Evolutionary conservation across 2,329 filamentous ascomycete species (phyloP).

Genomic region (Aspergillus sp.): DNA sequence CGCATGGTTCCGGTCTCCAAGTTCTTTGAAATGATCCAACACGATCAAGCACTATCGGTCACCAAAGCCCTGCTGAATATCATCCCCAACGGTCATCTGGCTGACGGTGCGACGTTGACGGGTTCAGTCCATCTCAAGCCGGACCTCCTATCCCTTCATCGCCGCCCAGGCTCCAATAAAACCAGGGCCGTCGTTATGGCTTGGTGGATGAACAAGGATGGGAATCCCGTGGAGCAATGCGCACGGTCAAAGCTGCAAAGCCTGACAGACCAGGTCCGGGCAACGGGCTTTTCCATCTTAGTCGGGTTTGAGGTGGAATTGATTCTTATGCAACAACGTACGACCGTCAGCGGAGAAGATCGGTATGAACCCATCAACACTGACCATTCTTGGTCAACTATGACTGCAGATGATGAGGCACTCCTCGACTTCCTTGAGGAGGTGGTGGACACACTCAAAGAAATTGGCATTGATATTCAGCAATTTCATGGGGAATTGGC

Average conservation of each 20-base stretch:
- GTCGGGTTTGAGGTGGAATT: too few relatives aligned
- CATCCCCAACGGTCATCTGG: neutral
- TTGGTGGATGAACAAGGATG: neutral
- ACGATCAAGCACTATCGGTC: neutral
- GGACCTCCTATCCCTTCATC: neutral
- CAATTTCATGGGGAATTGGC: too few relatives aligned
- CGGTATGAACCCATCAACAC: too few relatives aligned
- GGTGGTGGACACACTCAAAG: too few relatives aligned
- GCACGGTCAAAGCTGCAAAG: neutral
- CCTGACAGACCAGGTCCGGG: neutral
- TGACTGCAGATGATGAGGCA: too few relatives aligned
- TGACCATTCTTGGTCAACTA: too few relatives aligned
- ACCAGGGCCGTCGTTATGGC: neutral
- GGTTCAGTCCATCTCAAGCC: neutral
- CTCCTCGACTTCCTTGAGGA: too few relatives aligned
- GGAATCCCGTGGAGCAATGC: constrained; percentile 2
- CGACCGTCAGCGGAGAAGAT: too few relatives aligned
- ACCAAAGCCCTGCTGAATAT: neutral
- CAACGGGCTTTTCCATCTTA: too few relatives aligned
- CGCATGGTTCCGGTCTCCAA: neutral
- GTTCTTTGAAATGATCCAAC: neutral
- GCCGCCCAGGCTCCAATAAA: neutral
- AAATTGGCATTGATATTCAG: too few relatives aligned
- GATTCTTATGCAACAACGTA: too few relatives aligned
- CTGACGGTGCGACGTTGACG: neutral